Conservation (phyloP, 768 basidiomycete genomes). For the Phlebiopsis gigantea region DNA sequence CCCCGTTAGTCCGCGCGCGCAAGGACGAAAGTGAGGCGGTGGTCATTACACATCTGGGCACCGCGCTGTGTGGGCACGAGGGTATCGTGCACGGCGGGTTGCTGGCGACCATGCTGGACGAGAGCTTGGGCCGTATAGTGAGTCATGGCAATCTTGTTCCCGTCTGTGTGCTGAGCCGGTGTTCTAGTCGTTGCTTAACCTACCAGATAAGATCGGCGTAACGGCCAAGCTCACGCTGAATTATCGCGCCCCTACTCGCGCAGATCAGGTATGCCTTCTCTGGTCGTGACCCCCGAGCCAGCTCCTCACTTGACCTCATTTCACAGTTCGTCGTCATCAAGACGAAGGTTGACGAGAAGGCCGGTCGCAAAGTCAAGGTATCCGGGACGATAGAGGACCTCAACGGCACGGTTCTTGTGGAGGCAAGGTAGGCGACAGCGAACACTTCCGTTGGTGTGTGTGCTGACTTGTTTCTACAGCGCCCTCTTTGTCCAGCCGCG, state of each 20-base stretch:
- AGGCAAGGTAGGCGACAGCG: constrained; percentile 60
- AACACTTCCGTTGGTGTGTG: neutral
- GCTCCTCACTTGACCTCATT: neutral
- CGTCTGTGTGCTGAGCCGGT: neutral
- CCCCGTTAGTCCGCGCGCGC: constrained; percentile 69
- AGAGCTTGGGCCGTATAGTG: constrained; percentile 76
- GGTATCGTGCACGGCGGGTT: constrained; percentile 94
- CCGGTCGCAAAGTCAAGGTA: constrained; percentile 77
- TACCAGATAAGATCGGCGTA: constrained; percentile 88
- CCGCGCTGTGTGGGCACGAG: constrained; percentile 87
- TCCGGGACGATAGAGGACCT: constrained; percentile 71
- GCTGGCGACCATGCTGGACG: constrained; percentile 86
- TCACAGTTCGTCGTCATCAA: constrained; percentile 78
- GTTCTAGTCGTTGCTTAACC: constrained; percentile 70
- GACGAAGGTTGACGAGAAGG: constrained; percentile 55
- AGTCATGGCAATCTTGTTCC: constrained; percentile 20
- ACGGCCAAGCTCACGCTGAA: constrained; percentile 80
- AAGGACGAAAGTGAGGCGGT: constrained; percentile 72
- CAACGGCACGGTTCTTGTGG: constrained; percentile 76
- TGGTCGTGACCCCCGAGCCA: too few species aligned
- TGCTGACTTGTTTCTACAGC: constrained; percentile 31
- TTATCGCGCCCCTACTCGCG: constrained; percentile 84
- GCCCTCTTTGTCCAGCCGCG: constrained; percentile 86
- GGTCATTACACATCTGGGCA: constrained; percentile 75
- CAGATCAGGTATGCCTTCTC: constrained; percentile 61